Base-by-base conservation (phyloP, 2,329 filamentous ascomycete genomes). In the Colletotrichum shisoi region DNA sequence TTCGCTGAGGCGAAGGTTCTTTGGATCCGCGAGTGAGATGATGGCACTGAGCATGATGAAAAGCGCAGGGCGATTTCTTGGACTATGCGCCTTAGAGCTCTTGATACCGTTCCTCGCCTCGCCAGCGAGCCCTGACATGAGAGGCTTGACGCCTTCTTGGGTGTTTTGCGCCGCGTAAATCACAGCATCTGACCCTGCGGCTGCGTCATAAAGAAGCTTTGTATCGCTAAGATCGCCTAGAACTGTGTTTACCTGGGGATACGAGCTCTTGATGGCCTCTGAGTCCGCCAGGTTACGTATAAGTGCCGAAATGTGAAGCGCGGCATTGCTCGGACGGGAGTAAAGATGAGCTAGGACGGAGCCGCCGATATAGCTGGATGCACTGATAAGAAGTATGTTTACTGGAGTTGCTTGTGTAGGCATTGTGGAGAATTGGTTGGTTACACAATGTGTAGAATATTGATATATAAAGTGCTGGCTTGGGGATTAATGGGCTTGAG, bases 41-140 rank as follows among this genome's bases (percentile, higher is more conserved):
- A 62, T 62, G 13, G 59, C 59, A 13, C 59, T 62, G 17, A 62
- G n/a, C 59, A 62, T 62, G 39, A 62, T 54, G 39, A 62, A 54
- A 24, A 62, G 48, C 0, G 21, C 49, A 7, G 58, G 58, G 11
- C 37, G 27, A 31, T 31, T 8, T 8, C 27, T 31, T 31, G 27
- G 8, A 31, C 0, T 0, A 8, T 31, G 27, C 27, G 8, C 27
- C 27, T 31, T 1, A 8, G 27, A 7, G 27, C 27, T 31, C 27
- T 31, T 7, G 27, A 31, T n/a, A 37, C 39, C n/a, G 34, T 40
- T 8, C 31, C 21, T n/a, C 21, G 19, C 45, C n/a, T 48, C 13
- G 21, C 8, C 21, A 9, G 45, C 24, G 15, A 60, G 45, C 4
- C 57, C 57, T 5, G 8, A 19, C 34, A 60, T n/a, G 13, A 60